Conservation (phyloP, 1,139 yeast species). For the Arxiozyma bovina region DNA sequence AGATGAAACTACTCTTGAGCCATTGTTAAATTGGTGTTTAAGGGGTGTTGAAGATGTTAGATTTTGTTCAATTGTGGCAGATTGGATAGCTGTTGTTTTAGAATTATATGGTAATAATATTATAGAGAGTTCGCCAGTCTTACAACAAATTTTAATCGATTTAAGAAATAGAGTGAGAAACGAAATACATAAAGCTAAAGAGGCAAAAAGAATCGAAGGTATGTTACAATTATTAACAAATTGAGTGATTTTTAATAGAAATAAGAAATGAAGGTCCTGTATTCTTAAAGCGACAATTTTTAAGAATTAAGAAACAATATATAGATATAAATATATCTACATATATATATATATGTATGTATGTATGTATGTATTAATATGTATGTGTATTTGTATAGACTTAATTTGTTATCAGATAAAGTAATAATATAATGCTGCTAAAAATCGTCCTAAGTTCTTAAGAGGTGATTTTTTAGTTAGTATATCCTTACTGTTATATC, state of each 20-base stretch:
- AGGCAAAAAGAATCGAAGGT: slow-evolving; percentile 85
- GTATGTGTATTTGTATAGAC: neutral
- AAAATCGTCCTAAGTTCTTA: neutral
- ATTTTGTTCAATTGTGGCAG: slow-evolving; percentile 65
- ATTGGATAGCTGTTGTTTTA: slow-evolving; percentile 71
- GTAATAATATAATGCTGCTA: too few species aligned
- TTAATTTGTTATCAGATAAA: too few species aligned
- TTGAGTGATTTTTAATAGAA: slow-evolving; percentile 9
- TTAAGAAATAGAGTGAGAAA: slow-evolving; percentile 51
- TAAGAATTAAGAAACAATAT: too few species aligned
- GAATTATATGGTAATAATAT: slow-evolving; percentile 62
- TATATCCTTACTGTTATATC: too few species aligned
- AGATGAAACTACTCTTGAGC: slow-evolving; percentile 79
- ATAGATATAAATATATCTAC: too few species aligned
- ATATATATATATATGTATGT: too few species aligned
- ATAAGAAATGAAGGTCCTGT: neutral
- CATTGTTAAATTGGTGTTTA: slow-evolving; percentile 74
- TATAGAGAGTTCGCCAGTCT: slow-evolving; percentile 67
- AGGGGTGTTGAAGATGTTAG: slow-evolving; percentile 73
- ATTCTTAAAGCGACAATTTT: neutral
- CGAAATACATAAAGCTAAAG: slow-evolving; percentile 73
- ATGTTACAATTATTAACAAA: slow-evolving; percentile 76
- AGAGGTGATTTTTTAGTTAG: neutral
- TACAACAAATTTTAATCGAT: slow-evolving; percentile 60
- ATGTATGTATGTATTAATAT: too few species aligned